Percentiles rank a stretch among this genome's conserved stretches.
phyloP scores from a whole-genome alignment of 441 rosid genomes.

The Aquilaria agallochum region DNA sequence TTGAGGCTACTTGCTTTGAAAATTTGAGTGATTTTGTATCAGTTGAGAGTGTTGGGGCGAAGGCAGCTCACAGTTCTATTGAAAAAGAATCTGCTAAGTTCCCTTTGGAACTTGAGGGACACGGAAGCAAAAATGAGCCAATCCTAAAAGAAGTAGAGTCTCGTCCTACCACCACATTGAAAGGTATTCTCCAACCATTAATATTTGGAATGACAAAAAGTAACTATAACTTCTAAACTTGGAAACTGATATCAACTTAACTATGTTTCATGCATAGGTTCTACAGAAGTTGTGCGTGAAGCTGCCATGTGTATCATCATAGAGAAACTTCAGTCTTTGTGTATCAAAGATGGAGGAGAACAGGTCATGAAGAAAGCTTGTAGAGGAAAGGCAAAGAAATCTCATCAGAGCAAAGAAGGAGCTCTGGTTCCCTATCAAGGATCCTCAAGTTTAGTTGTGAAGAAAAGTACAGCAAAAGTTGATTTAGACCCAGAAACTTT shows the following conservation, averaged over 20 bases:
- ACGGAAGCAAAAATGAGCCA: background rate
- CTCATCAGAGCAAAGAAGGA: conserved; percentile 6
- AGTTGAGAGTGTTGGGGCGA: background rate
- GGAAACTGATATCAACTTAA: background rate
- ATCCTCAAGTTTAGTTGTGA: background rate
- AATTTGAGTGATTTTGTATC: too few relatives aligned
- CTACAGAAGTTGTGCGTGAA: conserved; percentile 5
- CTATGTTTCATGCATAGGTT: conserved; percentile 10
- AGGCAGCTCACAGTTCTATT: background rate
- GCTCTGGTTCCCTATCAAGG: conserved; percentile 22
- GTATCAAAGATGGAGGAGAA: conserved; percentile 7
- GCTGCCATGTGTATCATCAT: background rate
- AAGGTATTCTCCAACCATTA: conserved; percentile 11
- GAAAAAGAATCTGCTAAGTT: background rate
- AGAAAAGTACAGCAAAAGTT: conserved; percentile 24
- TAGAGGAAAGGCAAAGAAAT: background rate
- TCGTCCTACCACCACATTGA: background rate
- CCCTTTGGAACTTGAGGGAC: too few relatives aligned
- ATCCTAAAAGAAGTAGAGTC: background rate
- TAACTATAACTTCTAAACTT: too few relatives aligned
- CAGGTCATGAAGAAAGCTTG: conserved; percentile 1
- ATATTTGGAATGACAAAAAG: background rate
- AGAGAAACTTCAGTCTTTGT: conserved; percentile 15
- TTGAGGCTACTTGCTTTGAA: too few relatives aligned
- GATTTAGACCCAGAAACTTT: conserved; percentile 37